Base-by-base conservation (phyloP, 2,329 filamentous ascomycete genomes). In the Scolecobasidium constrictum region DNA sequence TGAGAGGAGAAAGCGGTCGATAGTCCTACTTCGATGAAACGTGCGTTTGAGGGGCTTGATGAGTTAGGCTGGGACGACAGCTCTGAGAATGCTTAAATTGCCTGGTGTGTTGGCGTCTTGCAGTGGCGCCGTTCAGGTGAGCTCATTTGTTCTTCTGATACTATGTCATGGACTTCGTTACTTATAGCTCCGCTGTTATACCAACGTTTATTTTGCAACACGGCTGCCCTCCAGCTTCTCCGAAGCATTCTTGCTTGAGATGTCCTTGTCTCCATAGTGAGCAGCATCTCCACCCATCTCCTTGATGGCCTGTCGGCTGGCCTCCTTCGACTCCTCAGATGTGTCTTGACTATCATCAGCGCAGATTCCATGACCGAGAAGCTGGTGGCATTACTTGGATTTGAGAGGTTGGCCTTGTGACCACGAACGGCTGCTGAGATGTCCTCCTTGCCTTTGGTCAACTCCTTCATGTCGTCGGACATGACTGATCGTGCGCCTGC, bases 381-480 rank as follows among this genome's bases (percentile, higher is more conserved):
- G n/a, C n/a, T n/a, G n/a, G n/a, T n/a, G n/a, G n/a, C n/a, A 22
- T 16, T 34, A 34, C 38, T 40, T 16, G 38, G 38, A 15, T 40
- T 40, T 2, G 5, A 17, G 20, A 34, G 13, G 23, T 34, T 40
- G 11, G 23, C 38, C 13, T 34, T 20, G 16, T 34, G 38, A 5
- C 38, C 38, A 4, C 15, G 17, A 9, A 40, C 38, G 15, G 17
- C 16, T 4, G 26, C 17, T 3, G 38, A 40, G 5, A 31, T 31
- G 33, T 40, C 38, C 17, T 40, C 38, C 22, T 40, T 4, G 9
- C 38, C 38, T 5, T 17, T 13, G 4, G 15, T 40, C 16, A 40
- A 18, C 17, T 40, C 28, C n/a, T 40, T 13, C 38, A 40, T 40
- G 23, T 40, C 38, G 13, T 40, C 38, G 11, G 38, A 40, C 16